These are phyloP conservation scores for Suillus placidus DNA, from an alignment of 768 basidiomycete genomes.

Conservation along the genomic window DNA sequence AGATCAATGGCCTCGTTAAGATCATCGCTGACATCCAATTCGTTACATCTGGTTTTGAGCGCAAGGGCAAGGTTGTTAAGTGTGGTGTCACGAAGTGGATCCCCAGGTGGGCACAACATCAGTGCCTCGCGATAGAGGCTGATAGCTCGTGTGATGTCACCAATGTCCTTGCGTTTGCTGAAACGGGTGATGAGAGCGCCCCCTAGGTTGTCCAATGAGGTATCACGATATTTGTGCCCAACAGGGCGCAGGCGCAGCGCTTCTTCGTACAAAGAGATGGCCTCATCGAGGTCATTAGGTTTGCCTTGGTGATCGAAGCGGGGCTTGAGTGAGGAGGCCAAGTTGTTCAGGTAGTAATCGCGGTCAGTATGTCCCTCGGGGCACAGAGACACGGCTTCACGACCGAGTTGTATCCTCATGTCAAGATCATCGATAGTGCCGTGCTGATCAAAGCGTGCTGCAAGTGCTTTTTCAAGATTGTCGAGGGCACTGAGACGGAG, in stretches of 20 bases:
- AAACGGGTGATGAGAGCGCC: background rate
- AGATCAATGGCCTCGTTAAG: no score
- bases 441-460: background rate
- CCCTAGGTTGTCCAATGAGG: background rate
- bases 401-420: background rate
- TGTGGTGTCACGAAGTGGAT: no score
- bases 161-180: background rate
- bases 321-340: background rate
- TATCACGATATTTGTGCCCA: background rate
- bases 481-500: background rate
- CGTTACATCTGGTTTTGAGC: no score
- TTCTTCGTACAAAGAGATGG: background rate
- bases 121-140: no score
- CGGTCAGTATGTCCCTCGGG: background rate
- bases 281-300: background rate
- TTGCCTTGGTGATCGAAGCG: background rate
- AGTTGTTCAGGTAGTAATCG: background rate
- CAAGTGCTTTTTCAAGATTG: background rate
- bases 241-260: background rate
- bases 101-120: no score
- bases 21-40: no score
- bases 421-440: background rate
- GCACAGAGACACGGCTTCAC: background rate
- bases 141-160: no score
- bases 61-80: no score